Evolutionary conservation across 441 rosid genomes (phyloP).

Genomic region (Corymbia calophylla): DNA sequence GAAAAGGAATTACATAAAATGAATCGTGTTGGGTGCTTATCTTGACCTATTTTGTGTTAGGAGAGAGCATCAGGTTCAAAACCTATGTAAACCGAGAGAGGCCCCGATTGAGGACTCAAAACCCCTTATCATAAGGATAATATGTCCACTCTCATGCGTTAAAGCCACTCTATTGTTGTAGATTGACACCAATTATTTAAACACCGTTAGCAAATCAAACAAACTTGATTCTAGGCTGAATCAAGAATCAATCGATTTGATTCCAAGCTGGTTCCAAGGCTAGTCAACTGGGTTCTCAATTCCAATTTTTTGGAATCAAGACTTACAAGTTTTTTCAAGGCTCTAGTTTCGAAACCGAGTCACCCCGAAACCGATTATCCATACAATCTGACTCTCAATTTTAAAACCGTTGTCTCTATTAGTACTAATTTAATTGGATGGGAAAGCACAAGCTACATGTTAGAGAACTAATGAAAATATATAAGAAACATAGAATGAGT

Average conservation of each 20-base stretch:
- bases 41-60: neutral
- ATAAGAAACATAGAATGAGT: no score
- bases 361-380: no score
- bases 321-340: neutral
- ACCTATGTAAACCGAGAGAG: neutral
- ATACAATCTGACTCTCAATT: no score
- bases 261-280: neutral
- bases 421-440: no score
- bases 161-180: neutral
- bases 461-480: no score
- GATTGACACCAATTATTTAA: neutral
- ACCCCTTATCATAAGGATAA: neutral
- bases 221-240: neutral
- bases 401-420: no score
- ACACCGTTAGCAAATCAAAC: neutral
- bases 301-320: neutral
- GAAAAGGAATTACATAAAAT: neutral
- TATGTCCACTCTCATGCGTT: neutral
- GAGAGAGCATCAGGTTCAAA: neutral
- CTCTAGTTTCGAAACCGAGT: no score
- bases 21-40: neutral
- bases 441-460: no score
- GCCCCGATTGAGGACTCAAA: neutral
- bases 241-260: accelerated
- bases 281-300: neutral